Base-by-base conservation (phyloP, 2,329 filamentous ascomycete species). In the Mollisia scopiformis region DNA sequence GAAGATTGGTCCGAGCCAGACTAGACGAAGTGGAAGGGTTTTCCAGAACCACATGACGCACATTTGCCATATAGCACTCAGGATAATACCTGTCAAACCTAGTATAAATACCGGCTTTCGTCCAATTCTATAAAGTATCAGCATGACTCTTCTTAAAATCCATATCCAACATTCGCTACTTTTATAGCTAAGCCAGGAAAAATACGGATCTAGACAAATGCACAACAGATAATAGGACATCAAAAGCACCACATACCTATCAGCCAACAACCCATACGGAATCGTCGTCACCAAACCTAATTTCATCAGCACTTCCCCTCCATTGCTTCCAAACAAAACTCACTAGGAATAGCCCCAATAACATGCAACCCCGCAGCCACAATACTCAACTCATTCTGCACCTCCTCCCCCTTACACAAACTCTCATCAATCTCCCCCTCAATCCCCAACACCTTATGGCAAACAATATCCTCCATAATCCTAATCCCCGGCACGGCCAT, bases 401-500 rank as follows among this genome's bases (percentile, higher is more conserved):
- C 71, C 28, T 66, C 63, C 47, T 75, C 71, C 4, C 63, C 71
- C 64, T 78, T 78, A 64, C 77, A 79, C 50, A 71, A 50, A 8
- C 43, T 62, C 64, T 78, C 77, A 28, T 76, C 72, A 37, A 79
- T 77, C 1, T 55, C 49, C 27, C 57, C 62, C 10, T 62, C 56
- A 11, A 68, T 58, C 3, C 64, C 63, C 43, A n/a, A 72, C 68
- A 46, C 66, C 64, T 14, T 73, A 56, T 73, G 75, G 63, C 77
- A 79, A 21, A 78, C 63, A 33, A 77, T 74, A 64, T 78, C 75
- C 61, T 79, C 77, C 41, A 72, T 73, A 28, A 76, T 69, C 46
- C 76, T 71, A 6, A 74, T 71, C 41, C 66, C 63, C 16, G 76
- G 73, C 27, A 78, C 72, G 8, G 59, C 64, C 57, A 68, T 70